Evolutionary conservation across 495 filamentous ascomycete species (phyloP).

Genomic region (Tirmania nivea): DNA sequence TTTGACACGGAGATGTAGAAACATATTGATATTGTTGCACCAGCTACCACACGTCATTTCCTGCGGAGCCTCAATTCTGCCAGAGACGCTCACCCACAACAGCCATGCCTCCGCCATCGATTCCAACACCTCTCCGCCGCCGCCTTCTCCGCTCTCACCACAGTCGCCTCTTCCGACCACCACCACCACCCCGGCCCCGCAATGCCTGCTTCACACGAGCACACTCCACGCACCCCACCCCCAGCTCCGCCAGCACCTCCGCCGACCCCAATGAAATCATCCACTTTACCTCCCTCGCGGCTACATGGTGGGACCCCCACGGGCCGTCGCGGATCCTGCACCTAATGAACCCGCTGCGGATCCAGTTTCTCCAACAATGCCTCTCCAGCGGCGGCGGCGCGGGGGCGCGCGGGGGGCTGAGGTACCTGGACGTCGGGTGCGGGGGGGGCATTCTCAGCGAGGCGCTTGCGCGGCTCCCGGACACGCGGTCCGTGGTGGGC

Average conservation of each 20-base stretch:
- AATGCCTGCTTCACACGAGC: neutral
- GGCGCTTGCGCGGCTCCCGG: constrained; percentile 53
- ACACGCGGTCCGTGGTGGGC: constrained; percentile 47
- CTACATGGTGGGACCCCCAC: constrained; percentile 92
- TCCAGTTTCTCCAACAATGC: constrained; percentile 68
- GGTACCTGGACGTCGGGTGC: constrained; percentile 84
- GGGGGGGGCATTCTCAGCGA: constrained; percentile 95
- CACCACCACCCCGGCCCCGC: too few relatives aligned
- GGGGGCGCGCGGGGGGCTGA: constrained; percentile 20
- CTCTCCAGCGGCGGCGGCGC: constrained; percentile 20
- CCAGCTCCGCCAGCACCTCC: constrained; percentile 27
- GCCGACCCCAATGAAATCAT: constrained; percentile 71
- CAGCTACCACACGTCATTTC: too few relatives aligned
- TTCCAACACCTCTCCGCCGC: too few relatives aligned
- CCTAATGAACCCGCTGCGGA: constrained; percentile 92
- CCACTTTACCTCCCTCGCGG: constrained; percentile 89
- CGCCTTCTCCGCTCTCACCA: too few relatives aligned
- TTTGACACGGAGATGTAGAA: too few relatives aligned
- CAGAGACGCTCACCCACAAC: too few relatives aligned
- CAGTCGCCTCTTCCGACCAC: too few relatives aligned
- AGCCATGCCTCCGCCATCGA: too few relatives aligned
- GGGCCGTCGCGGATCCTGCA: constrained; percentile 81
- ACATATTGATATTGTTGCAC: too few relatives aligned
- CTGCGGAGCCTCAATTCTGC: too few relatives aligned
- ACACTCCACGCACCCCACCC: too few relatives aligned